A percentile compares a stretch with the other conserved stretches of the same genome.
These are phyloP conservation scores for Macaranga tanarius DNA, from an alignment of 441 rosid species.

Conservation along the genomic window DNA sequence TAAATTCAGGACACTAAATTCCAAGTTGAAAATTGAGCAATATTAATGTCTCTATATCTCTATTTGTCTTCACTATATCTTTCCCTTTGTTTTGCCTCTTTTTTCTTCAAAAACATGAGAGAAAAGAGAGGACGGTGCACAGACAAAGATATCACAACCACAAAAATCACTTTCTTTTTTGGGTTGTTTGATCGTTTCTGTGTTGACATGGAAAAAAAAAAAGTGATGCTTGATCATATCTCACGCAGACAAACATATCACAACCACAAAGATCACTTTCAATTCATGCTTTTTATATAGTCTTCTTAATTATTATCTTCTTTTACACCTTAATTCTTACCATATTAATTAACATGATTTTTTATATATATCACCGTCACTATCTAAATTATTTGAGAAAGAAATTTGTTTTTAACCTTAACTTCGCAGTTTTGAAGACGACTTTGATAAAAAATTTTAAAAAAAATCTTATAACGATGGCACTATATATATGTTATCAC, in stretches of 20 bases:
- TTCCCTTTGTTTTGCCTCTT: not conserved
- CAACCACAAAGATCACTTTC: constrained; percentile 25
- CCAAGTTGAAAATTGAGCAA: not conserved
- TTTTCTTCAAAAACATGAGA: constrained; percentile 2
- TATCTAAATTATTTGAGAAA: too few relatives aligned
- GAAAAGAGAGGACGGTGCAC: constrained; percentile 6
- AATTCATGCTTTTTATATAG: constrained; percentile 17
- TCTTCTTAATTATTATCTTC: not conserved
- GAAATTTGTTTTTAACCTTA: too few relatives aligned
- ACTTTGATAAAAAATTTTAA: too few relatives aligned
- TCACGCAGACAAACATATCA: constrained; percentile 14
- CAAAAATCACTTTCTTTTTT: constrained; percentile 20
- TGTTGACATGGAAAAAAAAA: constrained; percentile 2
- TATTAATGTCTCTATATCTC: constrained; percentile 7
- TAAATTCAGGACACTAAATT: not conserved
- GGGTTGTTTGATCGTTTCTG: not conserved
- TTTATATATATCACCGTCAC: too few relatives aligned
- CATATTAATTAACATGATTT: too few relatives aligned
- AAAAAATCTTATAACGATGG: not conserved
- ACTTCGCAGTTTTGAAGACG: too few relatives aligned
- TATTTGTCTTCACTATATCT: constrained; percentile 9
- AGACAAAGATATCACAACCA: constrained; percentile 22
- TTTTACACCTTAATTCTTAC: not conserved
- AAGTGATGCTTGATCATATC: constrained; percentile 14
- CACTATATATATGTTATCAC: not conserved